phyloP scores from a whole-genome alignment of 2,329 filamentous ascomycete species.

The Microdochium trichocladiopsis region DNA sequence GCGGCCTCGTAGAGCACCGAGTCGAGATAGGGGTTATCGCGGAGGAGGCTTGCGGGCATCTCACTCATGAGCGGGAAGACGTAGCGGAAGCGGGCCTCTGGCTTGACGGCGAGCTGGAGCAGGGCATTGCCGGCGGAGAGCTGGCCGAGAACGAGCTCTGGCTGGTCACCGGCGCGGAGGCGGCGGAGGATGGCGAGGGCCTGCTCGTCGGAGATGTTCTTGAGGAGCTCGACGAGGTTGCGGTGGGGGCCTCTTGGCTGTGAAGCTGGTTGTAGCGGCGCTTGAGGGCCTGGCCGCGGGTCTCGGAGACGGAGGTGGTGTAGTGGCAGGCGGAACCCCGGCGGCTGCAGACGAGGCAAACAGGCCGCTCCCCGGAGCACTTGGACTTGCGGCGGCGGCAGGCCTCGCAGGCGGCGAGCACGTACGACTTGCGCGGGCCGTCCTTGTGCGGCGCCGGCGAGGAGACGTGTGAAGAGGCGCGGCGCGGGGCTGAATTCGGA shows the following conservation, averaged over 20 bases:
- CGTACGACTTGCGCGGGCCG: neutral
- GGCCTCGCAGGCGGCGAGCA: conserved; percentile 1
- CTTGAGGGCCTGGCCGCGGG: conserved; percentile 23
- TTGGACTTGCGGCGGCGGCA: conserved; percentile 1
- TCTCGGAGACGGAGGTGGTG: conserved; percentile 20
- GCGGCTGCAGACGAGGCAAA: neutral
- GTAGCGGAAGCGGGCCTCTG: conserved; percentile 29
- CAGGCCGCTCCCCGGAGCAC: neutral
- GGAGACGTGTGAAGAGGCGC: neutral
- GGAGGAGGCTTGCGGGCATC: conserved; percentile 19
- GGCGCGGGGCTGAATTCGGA: neutral
- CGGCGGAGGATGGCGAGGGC: conserved; percentile 24
- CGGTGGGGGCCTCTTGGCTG: conserved; percentile 17
- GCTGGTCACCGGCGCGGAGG: conserved; percentile 25
- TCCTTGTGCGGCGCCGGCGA: neutral
- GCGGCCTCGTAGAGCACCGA: conserved; percentile 19
- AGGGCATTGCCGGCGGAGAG: conserved; percentile 26
- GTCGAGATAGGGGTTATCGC: conserved; percentile 19
- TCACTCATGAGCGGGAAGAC: conserved; percentile 27
- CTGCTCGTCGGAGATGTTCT: conserved; percentile 16
- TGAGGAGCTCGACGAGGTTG: conserved; percentile 18
- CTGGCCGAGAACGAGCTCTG: conserved; percentile 22
- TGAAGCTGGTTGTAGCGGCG: conserved; percentile 20
- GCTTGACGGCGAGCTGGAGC: conserved; percentile 26
- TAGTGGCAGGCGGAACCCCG: conserved; percentile 16